Base-by-base conservation (phyloP, 371 early-diverging fungal species). In the Parasitella parasitica region DNA sequence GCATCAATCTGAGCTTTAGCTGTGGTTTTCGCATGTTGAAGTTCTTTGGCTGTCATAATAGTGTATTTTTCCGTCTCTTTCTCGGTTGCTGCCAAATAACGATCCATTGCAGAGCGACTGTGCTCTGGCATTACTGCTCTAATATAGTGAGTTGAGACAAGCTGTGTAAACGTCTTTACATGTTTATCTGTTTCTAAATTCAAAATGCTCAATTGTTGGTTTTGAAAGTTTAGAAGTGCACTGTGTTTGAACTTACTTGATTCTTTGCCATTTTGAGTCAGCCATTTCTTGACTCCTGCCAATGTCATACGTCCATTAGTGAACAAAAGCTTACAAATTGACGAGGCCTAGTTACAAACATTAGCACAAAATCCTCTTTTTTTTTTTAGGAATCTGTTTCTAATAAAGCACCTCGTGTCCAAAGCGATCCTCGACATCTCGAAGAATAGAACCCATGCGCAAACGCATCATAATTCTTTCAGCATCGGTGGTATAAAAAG, bases 21-120 rank as follows among this genome's bases (percentile, higher is more conserved):
- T 30, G 69, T 66, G 20, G 56, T 63, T 37, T 86, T 83, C 13
- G 89, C 80, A 15, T 70, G 79, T 27, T 78, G 70, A 37, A 88
- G 59, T 57, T 91, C 89, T 68, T 86, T 87, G 9, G 89, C 83
- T 3, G 90, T 91, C 27, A 90, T 71, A 54, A 79, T 79, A 12
- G 71, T 79, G 56, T 79, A 79, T 59, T 79, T 89, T 24, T 84
- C 85, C 0, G 83, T 69, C 59, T 88, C 85, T 52, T 80, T 79
- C 16, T 81, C 86, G 46, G 89, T 87, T 26, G 85, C 89, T 22
- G 76, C 82, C 63, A 92, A 80, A 22, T 71, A 66, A 49, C 84
- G 79, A 66, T 94, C 94, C 15, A 76, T 70, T 18, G 70, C 73
- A 2, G 89, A 83, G 26, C 88, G 66, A 36, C 86, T 83, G 67